Evolutionary conservation across 352 stramenopile genomes (phyloP).

Genomic region (Globisporangium carolinianum): DNA sequence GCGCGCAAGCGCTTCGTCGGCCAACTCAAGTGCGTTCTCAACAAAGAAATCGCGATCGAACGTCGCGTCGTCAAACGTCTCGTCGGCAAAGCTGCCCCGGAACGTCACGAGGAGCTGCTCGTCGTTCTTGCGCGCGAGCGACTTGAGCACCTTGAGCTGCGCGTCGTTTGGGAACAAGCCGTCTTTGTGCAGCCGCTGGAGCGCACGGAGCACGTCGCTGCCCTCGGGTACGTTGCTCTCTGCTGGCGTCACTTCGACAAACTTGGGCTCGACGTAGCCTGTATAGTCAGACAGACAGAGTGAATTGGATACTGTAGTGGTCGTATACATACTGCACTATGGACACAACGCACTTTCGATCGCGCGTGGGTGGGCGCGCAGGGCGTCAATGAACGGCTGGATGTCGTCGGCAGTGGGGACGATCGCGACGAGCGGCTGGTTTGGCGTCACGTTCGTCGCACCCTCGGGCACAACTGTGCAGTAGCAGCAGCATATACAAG

Average conservation of each 20-base stretch:
- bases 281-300: not conserved
- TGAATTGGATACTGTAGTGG: not conserved
- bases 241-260: constrained; percentile 10
- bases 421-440: constrained; percentile 73
- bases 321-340: not conserved
- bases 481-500: not conserved
- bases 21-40: constrained; percentile 75
- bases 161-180: constrained; percentile 59
- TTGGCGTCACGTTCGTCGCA: constrained; percentile 40
- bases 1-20: constrained; percentile 42
- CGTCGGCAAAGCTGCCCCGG: constrained; percentile 66
- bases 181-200: constrained; percentile 80
- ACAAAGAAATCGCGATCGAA: constrained; percentile 84
- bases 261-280: constrained; percentile 26
- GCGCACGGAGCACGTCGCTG: constrained; percentile 63
- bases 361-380: constrained; percentile 44
- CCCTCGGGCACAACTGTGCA: constrained; percentile 56
- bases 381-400: constrained; percentile 45
- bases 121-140: constrained; percentile 79
- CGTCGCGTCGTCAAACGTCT: constrained; percentile 32
- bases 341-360: constrained; percentile 44
- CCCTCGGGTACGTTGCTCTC: constrained; percentile 16
- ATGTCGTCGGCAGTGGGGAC: constrained; percentile 59
- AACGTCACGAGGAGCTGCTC: constrained; percentile 70
- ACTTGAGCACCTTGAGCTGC: constrained; percentile 76